Evolutionary conservation across 345 rosid species (phyloP), one percentile per base, ranked within the genome.

Genomic region (Sisymbrium irio): DNA sequence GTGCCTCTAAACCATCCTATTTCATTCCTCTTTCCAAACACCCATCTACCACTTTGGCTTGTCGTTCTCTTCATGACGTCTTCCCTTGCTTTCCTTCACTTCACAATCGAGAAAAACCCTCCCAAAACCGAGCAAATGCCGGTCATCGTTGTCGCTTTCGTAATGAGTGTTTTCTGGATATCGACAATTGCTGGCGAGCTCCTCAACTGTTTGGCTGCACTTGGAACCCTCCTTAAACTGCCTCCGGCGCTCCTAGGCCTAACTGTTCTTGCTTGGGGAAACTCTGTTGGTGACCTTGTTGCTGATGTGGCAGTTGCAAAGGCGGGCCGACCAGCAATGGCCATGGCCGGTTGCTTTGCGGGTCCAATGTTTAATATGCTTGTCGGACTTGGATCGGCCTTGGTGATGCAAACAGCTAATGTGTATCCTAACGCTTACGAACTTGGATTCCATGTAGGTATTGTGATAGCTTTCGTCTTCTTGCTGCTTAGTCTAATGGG

Each of bases 301-400:
- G 96, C 97, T 8, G 97, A 95, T 32, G 96, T 95, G 9, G 97
- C 99, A 4, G 88, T 95, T 20, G 99, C 99, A 63, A 95, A 85
- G 83, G 97, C 99, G 1, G 99, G 99, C 28, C 89, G 93, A 65
- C 99, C 99, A 42, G 90, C 92, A 30, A 91, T 95, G 99, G 99
- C 99, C 14, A 95, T 95, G 97, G 97, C 99, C n/a, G 97, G 99
- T 28, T 95, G 99, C 81, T 95, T 95, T 47, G 97, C 97, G 0
- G 93, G 99, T 42, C 99, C 97, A 2, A 91, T 95, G 99, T 95
- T 95, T 71, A 95, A 95, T 78, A 95, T 95, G 99, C 96, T 92
- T 62, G 92, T 92, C 37, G 99, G 99, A 45, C 96, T 95, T 14
- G 99, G 97, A 72, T 65, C 84, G 0, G 97, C 97, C 50, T 77